phyloP scores from a whole-genome alignment of 2,329 filamentous ascomycete species.

The Fusarium duplospermum region DNA sequence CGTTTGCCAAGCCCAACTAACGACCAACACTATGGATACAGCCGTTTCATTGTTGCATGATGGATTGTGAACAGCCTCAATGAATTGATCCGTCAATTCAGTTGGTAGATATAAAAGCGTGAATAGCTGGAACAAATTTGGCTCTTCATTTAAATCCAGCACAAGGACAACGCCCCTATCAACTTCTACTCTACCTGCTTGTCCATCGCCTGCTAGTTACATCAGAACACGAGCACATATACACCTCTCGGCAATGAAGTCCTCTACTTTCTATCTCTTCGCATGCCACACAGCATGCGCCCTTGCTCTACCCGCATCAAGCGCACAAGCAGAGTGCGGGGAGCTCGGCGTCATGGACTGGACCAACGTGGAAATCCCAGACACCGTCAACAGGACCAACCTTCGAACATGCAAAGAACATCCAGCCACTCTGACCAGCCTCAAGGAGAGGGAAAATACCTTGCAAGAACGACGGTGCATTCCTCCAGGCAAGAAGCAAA shows the following conservation, averaged over 20 bases:
- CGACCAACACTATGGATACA: neutral
- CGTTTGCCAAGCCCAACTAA: neutral
- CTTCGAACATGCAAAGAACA: neutral
- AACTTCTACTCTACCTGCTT: neutral
- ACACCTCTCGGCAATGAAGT: neutral
- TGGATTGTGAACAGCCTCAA: neutral
- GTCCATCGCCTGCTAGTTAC: neutral
- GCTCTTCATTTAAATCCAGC: neutral
- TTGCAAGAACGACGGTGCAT: neutral
- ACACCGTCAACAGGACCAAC: neutral
- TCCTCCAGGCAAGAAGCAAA: neutral
- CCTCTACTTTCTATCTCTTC: neutral
- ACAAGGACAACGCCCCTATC: neutral
- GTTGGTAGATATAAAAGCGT: neutral
- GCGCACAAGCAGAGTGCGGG: neutral
- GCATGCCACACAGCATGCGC: neutral
- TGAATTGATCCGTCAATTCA: neutral
- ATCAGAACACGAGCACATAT: neutral
- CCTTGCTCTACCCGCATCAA: neutral
- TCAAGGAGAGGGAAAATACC: neutral
- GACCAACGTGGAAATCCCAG: neutral
- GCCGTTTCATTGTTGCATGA: neutral
- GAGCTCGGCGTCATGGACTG: neutral
- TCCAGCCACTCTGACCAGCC: neutral
- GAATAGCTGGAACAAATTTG: neutral